A percentile compares a stretch with the other conserved stretches of the same genome.
Conservation (phyloP, 768 basidiomycete species). For the Tremella fuciformis region DNA sequence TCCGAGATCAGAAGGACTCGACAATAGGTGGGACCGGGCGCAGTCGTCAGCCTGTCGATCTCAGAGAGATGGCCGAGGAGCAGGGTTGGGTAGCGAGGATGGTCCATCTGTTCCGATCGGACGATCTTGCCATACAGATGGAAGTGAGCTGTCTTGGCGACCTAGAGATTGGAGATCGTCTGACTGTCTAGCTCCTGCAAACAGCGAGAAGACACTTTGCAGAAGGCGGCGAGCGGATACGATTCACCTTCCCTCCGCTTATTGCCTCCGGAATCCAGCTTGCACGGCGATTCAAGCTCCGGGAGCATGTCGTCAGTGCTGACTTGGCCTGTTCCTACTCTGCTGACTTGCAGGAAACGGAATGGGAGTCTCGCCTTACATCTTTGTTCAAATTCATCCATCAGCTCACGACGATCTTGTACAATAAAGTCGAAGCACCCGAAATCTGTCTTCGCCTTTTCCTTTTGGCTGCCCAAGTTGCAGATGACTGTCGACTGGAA, state of each 20-base stretch:
- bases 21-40: slow-evolving; percentile 59
- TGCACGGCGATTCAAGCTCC: slow-evolving; percentile 82
- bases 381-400: slow-evolving; percentile 89
- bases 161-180: background rate
- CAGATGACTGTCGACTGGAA: slow-evolving; percentile 91
- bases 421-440: slow-evolving; percentile 87
- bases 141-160: slow-evolving; percentile 61
- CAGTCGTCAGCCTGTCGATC: slow-evolving; percentile 58
- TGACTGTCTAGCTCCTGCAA: slow-evolving; percentile 69
- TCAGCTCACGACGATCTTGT: slow-evolving; percentile 86
- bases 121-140: slow-evolving; percentile 82
- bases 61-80: slow-evolving; percentile 93
- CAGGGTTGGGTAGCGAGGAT: slow-evolving; percentile 98
- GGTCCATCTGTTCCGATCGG: slow-evolving; percentile 90
- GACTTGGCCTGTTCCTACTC: background rate
- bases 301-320: slow-evolving; percentile 59
- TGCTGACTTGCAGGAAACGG: slow-evolving; percentile 61
- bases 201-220: slow-evolving; percentile 79
- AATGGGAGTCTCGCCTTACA: slow-evolving; percentile 83
- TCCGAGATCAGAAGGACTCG: slow-evolving; percentile 64
- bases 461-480: slow-evolving; percentile 90
- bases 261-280: slow-evolving; percentile 91
- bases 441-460: slow-evolving; percentile 85
- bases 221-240: slow-evolving; percentile 88
- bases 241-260: slow-evolving; percentile 93